Percentiles rank a stretch among this genome's conserved stretches.
phyloP scores from a whole-genome alignment of 1,139 yeast species.

The Candida sp. region DNA sequence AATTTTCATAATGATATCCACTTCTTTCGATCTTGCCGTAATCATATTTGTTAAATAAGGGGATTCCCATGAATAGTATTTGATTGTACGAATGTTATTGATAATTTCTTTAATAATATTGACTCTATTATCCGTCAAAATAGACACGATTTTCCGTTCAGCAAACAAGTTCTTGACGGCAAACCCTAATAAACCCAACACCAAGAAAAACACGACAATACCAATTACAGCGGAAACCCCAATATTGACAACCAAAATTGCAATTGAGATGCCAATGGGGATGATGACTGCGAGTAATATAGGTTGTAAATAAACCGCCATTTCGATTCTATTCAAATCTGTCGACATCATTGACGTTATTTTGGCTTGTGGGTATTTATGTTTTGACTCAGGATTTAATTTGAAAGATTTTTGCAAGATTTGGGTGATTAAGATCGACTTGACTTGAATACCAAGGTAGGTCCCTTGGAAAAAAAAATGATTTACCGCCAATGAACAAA shows the following conservation, averaged over 20 bases:
- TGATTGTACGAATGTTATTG: slow-evolving; percentile 63
- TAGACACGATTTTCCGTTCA: slow-evolving; percentile 41
- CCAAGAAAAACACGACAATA: slow-evolving; percentile 32
- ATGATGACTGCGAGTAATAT: slow-evolving; percentile 24
- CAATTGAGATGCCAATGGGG: slow-evolving; percentile 29
- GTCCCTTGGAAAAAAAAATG: slow-evolving; percentile 28
- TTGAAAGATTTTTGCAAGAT: slow-evolving; percentile 62
- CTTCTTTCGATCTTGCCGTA: slow-evolving; percentile 43
- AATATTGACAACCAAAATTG: slow-evolving; percentile 27
- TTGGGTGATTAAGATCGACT: slow-evolving; percentile 65
- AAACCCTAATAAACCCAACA: slow-evolving; percentile 36
- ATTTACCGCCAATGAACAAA: slow-evolving; percentile 19
- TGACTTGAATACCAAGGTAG: slow-evolving; percentile 60
- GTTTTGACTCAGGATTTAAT: slow-evolving; percentile 58
- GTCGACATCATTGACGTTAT: slow-evolving; percentile 53
- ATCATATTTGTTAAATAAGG: slow-evolving; percentile 45
- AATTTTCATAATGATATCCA: slow-evolving; percentile 43
- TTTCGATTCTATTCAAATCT: slow-evolving; percentile 34
- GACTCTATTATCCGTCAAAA: slow-evolving; percentile 58
- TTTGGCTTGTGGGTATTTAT: slow-evolving; percentile 60
- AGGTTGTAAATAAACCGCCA: slow-evolving; percentile 32
- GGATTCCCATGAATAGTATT: slow-evolving; percentile 65
- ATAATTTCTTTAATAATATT: slow-evolving; percentile 61
- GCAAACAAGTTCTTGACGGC: slow-evolving; percentile 36
- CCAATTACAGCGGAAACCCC: slow-evolving; percentile 77